These are phyloP conservation scores for Neurospora sp. DNA, from an alignment of 495 filamentous ascomycete species.

Conservation along the genomic window DNA sequence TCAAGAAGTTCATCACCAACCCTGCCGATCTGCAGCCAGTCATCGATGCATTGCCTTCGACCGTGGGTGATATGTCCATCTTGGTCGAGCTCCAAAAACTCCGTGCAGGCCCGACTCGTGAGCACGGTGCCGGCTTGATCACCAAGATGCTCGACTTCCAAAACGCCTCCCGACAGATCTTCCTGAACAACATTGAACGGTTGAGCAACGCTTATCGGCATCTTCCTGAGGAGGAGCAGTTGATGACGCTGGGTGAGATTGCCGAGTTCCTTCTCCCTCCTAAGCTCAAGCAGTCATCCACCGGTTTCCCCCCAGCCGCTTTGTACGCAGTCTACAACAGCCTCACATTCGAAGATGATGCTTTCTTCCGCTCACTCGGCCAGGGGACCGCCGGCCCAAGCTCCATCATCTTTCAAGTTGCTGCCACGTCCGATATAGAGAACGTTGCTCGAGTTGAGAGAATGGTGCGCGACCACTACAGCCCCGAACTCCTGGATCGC, in stretches of 20 bases:
- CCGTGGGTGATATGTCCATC: constrained; percentile 16
- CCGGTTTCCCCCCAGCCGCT: constrained; percentile 40
- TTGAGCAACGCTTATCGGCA: constrained; percentile 30
- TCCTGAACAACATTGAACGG: constrained; percentile 37
- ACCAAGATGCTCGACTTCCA: constrained; percentile 43
- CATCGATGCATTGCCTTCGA: constrained; percentile 47
- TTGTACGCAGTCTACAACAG: constrained; percentile 62
- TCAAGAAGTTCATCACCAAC: constrained; percentile 50
- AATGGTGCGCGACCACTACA: constrained; percentile 24
- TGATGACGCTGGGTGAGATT: constrained; percentile 55
- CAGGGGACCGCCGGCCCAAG: constrained; percentile 21
- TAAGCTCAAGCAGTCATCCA: constrained; percentile 34
- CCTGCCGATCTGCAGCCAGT: constrained; percentile 48
- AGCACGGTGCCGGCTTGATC: constrained; percentile 39
- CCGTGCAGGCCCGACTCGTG: constrained; percentile 42
- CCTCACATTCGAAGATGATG: constrained; percentile 45
- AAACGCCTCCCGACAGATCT: constrained; percentile 38
- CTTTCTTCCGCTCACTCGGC: constrained; percentile 34
- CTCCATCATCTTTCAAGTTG: constrained; percentile 30
- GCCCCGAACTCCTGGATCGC: neutral
- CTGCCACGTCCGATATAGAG: constrained; percentile 18
- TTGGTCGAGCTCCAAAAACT: constrained; percentile 36
- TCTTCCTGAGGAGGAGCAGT: constrained; percentile 37
- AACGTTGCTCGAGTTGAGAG: constrained; percentile 19
- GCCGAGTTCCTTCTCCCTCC: constrained; percentile 38